Evolutionary conservation across 768 basidiomycete species (phyloP).

Genomic region (Mycena filopes): DNA sequence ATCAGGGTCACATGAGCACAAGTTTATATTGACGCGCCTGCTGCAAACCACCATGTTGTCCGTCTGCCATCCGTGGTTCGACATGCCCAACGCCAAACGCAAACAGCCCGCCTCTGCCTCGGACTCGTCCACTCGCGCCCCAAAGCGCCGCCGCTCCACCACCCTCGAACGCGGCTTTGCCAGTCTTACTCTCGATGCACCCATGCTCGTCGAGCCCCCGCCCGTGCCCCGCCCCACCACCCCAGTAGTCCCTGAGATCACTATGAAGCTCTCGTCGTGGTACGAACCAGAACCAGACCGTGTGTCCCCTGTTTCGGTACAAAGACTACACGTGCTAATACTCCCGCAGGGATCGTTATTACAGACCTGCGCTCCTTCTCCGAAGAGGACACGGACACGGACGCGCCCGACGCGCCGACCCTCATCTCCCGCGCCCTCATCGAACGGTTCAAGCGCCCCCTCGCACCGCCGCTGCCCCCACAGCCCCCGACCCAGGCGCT

Average conservation of each 20-base stretch:
- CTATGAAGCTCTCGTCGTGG: conserved; percentile 74
- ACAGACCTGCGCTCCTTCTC: conserved; percentile 66
- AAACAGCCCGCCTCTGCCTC: conserved; percentile 10
- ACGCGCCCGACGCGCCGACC: conserved; percentile 37
- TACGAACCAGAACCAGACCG: conserved; percentile 78
- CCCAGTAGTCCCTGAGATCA: conserved; percentile 55
- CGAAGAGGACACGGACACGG: conserved; percentile 53
- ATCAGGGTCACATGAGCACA: background rate
- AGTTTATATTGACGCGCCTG: background rate
- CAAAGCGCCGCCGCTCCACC: conserved; percentile 59
- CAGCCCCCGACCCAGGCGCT: conserved; percentile 56
- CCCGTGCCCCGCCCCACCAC: conserved; percentile 27
- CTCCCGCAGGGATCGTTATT: conserved; percentile 67
- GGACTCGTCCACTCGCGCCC: conserved; percentile 34
- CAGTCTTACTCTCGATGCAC: conserved; percentile 52
- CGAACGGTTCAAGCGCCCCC: conserved; percentile 52
- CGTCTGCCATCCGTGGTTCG: conserved; percentile 28
- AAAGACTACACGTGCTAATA: conserved; percentile 16
- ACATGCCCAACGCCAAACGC: conserved; percentile 18
- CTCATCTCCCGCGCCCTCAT: conserved; percentile 58
- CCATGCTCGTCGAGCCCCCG: conserved; percentile 32
- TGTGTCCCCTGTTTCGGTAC: conserved; percentile 48
- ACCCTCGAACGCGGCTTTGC: conserved; percentile 69
- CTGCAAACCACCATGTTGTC: conserved; percentile 8
- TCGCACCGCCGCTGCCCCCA: conserved; percentile 35